Conservation (phyloP, 2,329 filamentous ascomycete genomes). For the Neopestalotiopsis sp. region DNA sequence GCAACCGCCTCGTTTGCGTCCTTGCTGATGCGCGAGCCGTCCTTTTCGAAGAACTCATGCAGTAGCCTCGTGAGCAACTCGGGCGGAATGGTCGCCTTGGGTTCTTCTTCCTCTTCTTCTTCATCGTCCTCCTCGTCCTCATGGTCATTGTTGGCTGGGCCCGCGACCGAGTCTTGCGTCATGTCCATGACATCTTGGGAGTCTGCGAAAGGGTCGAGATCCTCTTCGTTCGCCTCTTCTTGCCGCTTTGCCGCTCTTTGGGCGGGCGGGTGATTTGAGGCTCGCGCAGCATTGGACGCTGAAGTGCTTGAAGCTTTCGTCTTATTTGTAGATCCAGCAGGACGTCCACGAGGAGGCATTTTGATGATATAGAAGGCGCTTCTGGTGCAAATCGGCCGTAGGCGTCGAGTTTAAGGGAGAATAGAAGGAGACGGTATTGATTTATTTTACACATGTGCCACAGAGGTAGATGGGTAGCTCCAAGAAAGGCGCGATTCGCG, state of each 20-base stretch:
- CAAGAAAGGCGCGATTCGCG: not conserved
- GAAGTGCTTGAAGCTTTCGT: conserved; percentile 21
- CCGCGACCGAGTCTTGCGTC: conserved; percentile 30
- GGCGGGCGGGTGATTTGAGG: conserved; percentile 8
- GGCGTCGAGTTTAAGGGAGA: not conserved
- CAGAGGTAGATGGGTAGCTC: not conserved
- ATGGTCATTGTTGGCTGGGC: conserved; percentile 29
- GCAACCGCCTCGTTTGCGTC: conserved; percentile 79
- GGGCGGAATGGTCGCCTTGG: conserved; percentile 66
- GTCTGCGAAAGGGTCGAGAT: conserved; percentile 35
- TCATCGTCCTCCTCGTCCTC: conserved; percentile 36
- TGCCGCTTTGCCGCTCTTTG: not conserved
- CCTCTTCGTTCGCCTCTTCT: conserved; percentile 21
- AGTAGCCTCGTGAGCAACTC: conserved; percentile 78
- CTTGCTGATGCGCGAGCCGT: conserved; percentile 74
- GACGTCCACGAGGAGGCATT: conserved; percentile 52
- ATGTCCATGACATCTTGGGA: conserved; percentile 28
- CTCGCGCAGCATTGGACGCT: conserved; percentile 24
- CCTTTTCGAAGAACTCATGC: conserved; percentile 78
- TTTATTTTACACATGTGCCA: not conserved
- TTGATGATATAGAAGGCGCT: not conserved
- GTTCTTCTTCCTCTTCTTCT: conserved; percentile 42
- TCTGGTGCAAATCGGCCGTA: not conserved
- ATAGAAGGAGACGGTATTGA: not conserved
- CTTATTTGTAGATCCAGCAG: conserved; percentile 27